Percentiles rank a stretch among this genome's conserved stretches.
Conservation (phyloP, 495 filamentous ascomycete genomes). For the Usnea hakonensis region DNA sequence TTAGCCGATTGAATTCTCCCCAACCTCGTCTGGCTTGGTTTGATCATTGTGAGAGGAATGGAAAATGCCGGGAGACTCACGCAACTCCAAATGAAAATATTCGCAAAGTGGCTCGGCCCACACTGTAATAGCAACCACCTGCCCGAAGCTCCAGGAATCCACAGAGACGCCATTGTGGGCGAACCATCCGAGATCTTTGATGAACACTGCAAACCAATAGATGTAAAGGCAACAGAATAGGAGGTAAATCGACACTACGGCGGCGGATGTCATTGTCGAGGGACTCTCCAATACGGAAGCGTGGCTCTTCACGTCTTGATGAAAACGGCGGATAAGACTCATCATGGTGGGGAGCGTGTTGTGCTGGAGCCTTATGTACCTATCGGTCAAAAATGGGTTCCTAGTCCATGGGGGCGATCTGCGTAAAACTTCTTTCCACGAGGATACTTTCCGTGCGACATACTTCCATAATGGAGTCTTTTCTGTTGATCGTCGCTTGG, state of each 20-base stretch:
- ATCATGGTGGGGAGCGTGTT: not conserved
- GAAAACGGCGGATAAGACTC: not conserved
- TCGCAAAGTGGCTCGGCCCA: slow-evolving; percentile 18
- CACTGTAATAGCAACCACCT: slow-evolving; percentile 20
- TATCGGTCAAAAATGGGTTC: not conserved
- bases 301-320: not conserved
- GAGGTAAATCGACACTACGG: not conserved
- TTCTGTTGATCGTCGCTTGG: not conserved
- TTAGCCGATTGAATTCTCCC: not conserved
- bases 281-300: not conserved
- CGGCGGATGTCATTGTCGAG: not conserved
- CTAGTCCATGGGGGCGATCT: not conserved
- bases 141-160: slow-evolving; percentile 21
- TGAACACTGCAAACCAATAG: slow-evolving; percentile 5
- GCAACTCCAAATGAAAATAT: slow-evolving; percentile 20
- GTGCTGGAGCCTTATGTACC: not conserved
- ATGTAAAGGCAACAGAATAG: slow-evolving; percentile 12
- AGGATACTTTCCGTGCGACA: not conserved
- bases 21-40: no score
- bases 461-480: not conserved
- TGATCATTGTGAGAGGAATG: not conserved
- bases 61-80: slow-evolving; percentile 5
- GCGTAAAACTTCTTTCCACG: not conserved
- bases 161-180: not conserved
- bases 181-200: slow-evolving; percentile 13